Conservation (phyloP, 2,329 filamentous ascomycete genomes). For the Eurotiales sp. region DNA sequence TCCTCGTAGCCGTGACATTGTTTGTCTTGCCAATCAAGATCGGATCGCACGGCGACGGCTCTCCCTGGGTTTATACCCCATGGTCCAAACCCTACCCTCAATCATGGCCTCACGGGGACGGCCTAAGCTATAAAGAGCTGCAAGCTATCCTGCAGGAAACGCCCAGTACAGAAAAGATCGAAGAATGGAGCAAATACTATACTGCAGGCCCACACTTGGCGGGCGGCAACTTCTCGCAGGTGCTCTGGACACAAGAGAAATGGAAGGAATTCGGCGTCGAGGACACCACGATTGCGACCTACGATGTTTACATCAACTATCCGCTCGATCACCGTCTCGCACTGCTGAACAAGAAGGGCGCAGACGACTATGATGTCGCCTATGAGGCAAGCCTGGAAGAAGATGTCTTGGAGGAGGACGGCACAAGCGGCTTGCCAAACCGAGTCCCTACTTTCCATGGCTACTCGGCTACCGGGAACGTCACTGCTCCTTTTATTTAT, state of each 20-base stretch:
- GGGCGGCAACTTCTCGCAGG: constrained; percentile 73
- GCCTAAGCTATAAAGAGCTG: constrained; percentile 53
- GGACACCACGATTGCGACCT: constrained; percentile 58
- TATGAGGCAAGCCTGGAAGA: constrained; percentile 81
- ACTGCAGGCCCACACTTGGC: constrained; percentile 71
- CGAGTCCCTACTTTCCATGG: constrained; percentile 89
- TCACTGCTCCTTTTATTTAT: constrained; percentile 80
- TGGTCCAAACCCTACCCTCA: constrained; percentile 36
- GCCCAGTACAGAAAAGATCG: constrained; percentile 53
- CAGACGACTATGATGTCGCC: constrained; percentile 51
- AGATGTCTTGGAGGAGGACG: constrained; percentile 78
- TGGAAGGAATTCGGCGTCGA: constrained; percentile 69
- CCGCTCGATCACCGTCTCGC: constrained; percentile 67
- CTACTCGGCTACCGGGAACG: constrained; percentile 88
- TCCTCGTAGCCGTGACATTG: constrained; percentile 36
- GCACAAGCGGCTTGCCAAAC: constrained; percentile 67
- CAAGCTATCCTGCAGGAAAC: constrained; percentile 53
- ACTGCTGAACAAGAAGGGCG: constrained; percentile 52
- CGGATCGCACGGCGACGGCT: constrained; percentile 35
- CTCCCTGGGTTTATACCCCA: constrained; percentile 39
- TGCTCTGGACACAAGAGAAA: constrained; percentile 68
- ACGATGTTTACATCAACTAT: constrained; percentile 76
- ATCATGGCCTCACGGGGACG: constrained; percentile 41
- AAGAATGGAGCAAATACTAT: constrained; percentile 75
- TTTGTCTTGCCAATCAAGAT: constrained; percentile 41